Evolutionary conservation across 2,329 filamentous ascomycete genomes (phyloP), one percentile per base, ranked within the genome.

Genomic region (Rugonectria rugulosa): DNA sequence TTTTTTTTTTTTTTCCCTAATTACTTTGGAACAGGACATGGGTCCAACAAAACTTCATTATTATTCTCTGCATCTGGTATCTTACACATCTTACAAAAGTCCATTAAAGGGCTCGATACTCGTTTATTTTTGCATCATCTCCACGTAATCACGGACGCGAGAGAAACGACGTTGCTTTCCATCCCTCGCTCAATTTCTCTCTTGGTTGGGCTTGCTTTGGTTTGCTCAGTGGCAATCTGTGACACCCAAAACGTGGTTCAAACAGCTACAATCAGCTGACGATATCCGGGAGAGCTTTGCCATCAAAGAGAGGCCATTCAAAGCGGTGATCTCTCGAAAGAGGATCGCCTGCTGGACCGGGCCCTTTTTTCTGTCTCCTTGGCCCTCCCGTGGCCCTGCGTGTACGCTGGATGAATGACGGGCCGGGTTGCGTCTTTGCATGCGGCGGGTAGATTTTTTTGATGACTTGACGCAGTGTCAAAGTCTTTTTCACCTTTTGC

Each of bases 201-300:
- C 44, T n/a, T 10, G 23, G 42, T 19, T 19, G 26, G 34, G 40
- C 40, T 27, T 42, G 40, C 40, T 27, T 29, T 24, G 9, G 23
- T 51, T 43, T 32, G 38, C 26, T 21, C 14, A 21, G 21, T 38
- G 20, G 11, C 31, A 37, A 19, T 40, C 14, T 14, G 40, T 51
- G 31, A 36, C 14, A 51, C 47, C 15, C 27, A 20, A 41, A 44
- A 51, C 48, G 38, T 44, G 40, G 48, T 51, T 44, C 48, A 37
- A 37, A 37, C 21, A 9, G 44, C 31, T 26, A 21, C 15, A 31
- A 27, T 9, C 21, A 14, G 14, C 38, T 19, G 37, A 19, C 29
- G 15, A 34, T 32, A 38, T 26, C 20, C n/a, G n/a, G n/a, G 24
- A 14, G n/a, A n/a, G 5, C 1, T 32, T 40, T 17, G 12, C 38